These are phyloP conservation scores for Paspalum notatum DNA, from an alignment of 176 grass and related monocot species.

Conservation along the genomic window DNA sequence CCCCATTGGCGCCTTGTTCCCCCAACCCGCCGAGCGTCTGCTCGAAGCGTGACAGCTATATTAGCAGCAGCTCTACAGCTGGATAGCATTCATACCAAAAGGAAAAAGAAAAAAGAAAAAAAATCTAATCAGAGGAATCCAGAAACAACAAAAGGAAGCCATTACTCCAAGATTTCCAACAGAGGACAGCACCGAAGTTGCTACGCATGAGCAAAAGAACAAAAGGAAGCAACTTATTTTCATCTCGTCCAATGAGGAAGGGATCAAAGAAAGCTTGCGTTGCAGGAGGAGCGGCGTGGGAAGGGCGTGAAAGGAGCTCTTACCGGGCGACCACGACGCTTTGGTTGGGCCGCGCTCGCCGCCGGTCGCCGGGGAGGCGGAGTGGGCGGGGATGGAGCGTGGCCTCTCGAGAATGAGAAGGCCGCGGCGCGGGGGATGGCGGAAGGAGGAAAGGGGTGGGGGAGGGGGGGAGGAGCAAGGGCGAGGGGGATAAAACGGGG, in stretches of 20 bases:
- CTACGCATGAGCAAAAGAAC: not conserved
- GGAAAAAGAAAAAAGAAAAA: not conserved
- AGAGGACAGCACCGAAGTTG: not conserved
- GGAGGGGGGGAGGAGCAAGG: not conserved
- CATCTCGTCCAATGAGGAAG: not conserved
- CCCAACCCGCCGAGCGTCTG: slow-evolving; percentile 48
- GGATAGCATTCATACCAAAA: not conserved
- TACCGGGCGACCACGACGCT: slow-evolving; percentile 30
- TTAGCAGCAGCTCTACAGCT: not conserved
- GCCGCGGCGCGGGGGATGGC: slow-evolving; percentile 9
- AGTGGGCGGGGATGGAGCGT: slow-evolving; percentile 12
- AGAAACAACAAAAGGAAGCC: not conserved
- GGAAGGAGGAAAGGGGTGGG: not conserved
- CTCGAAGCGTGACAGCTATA: slow-evolving; percentile 6
- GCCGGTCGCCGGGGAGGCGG: slow-evolving; percentile 33
- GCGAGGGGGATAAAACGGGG: slow-evolving; percentile 29
- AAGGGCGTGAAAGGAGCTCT: not conserved
- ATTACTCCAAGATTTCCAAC: not conserved
- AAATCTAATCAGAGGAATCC: not conserved
- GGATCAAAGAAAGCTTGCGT: not conserved
- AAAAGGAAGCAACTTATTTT: not conserved
- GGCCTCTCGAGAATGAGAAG: slow-evolving; percentile 21
- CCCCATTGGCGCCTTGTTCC: slow-evolving; percentile 44
- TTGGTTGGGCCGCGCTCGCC: slow-evolving; percentile 20
- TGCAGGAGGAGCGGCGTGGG: not conserved